Percentiles rank a stretch among this genome's conserved stretches.
These are phyloP conservation scores for Yarrowia deformans DNA, from an alignment of 805 yeast genomes.

Conservation along the genomic window DNA sequence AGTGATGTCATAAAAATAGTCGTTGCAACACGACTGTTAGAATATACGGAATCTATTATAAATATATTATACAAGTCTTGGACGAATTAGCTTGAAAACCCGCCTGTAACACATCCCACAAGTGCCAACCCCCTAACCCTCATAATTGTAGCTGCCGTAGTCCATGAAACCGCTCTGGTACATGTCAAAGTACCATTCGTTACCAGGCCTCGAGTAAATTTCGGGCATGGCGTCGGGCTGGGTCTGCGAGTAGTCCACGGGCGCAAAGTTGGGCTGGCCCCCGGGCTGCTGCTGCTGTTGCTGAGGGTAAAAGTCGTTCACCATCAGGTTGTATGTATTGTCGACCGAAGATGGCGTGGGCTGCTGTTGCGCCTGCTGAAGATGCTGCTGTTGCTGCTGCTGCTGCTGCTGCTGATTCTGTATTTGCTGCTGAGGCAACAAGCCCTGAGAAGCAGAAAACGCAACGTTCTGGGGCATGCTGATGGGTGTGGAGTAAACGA, in stretches of 20 bases:
- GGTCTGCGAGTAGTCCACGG: slow-evolving; percentile 15
- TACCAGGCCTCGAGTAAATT: slow-evolving; percentile 10
- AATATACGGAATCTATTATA: background rate
- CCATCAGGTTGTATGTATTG: slow-evolving; percentile 26
- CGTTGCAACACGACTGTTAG: too few species aligned
- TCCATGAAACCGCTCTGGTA: slow-evolving; percentile 35
- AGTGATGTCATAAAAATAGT: too few species aligned
- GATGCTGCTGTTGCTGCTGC: background rate
- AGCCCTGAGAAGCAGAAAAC: too few species aligned
- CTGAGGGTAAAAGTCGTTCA: slow-evolving; percentile 28
- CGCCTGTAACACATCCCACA: too few species aligned
- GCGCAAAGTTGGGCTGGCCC: background rate
- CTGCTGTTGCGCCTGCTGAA: background rate
- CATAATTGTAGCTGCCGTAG: slow-evolving; percentile 16
- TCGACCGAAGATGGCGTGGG: slow-evolving; percentile 6
- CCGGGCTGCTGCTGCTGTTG: background rate
- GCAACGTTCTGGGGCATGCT: background rate
- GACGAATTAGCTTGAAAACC: too few species aligned
- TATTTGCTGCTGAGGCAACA: background rate
- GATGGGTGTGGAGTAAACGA: slow-evolving; percentile 5
- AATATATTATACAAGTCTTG: slow-evolving; percentile 5
- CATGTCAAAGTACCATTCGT: slow-evolving; percentile 37
- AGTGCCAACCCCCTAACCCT: too few species aligned
- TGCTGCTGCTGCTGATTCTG: background rate
- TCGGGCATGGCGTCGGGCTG: slow-evolving; percentile 3